Evolutionary conservation across 228 moss, liverwort and hornwort species (phyloP), one percentile per base, ranked within the genome.

Genomic region (Sphagnum fallax): DNA sequence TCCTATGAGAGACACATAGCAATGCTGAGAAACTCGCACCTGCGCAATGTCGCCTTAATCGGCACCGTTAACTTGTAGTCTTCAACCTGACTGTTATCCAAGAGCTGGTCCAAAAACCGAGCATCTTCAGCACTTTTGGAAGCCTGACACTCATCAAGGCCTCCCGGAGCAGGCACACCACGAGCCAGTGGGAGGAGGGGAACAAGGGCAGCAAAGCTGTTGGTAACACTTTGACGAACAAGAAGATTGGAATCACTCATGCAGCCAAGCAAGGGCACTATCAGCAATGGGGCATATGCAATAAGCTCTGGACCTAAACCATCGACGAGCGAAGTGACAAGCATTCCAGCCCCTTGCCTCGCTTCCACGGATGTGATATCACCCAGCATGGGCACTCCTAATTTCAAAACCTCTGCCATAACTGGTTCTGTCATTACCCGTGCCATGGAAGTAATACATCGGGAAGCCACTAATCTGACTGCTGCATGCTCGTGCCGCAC

Each of bases 191-290:
- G 94, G 59, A 94, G 85, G 52, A 94, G 88, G 63, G 94, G 91
- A 71, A 94, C 94, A 65, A 94, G 91, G 52, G 91, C 89, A 67
- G 94, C 94, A 86, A 94, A 94, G 75, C 94, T 94, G 70, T 81
- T 91, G 48, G 91, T 94, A 18, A 94, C 91, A 76, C 91, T 91
- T 75, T 91, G 94, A 65, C 94, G 84, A 64, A 94, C 91, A 68
- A 71, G 84, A 63, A 72, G 81, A 71, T 94, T 91, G 52, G 88
- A 78, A 71, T 94, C 94, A 70, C 94, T 89, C 94, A 94, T 94
- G 77, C 94, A 94, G 52, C 94, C 89, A 69, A 94, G 81, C 64
- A 94, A 78, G 68, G 94, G 94, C 49, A 94, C 94, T 66, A 94
- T 91, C 47, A 94, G 84, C 65, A 89, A 85, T 51, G 94, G 87